A percentile compares a stretch with the other conserved stretches of the same genome.
Evolutionary conservation across 495 filamentous ascomycete species (phyloP).

Genomic region (Podospora appendiculata): DNA sequence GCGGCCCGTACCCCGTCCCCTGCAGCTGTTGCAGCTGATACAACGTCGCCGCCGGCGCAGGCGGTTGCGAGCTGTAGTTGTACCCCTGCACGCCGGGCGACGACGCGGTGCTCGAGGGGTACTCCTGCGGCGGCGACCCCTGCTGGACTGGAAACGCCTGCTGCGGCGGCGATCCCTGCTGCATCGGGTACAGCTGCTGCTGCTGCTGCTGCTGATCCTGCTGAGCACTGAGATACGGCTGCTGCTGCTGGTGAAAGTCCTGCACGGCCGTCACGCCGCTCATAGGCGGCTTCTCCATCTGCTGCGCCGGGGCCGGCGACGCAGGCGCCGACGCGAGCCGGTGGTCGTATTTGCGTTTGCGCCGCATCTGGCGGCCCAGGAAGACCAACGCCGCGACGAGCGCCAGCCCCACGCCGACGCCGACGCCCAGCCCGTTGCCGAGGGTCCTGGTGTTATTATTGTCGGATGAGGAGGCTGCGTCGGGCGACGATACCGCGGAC

Average conservation of each 20-base stretch:
- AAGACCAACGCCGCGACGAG: not conserved
- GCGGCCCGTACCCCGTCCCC: not conserved
- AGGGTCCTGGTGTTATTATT: not conserved
- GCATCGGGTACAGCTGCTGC: not conserved
- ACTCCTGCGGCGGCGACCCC: not conserved
- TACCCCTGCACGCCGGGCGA: not conserved
- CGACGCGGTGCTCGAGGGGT: not conserved
- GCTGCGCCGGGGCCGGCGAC: not conserved
- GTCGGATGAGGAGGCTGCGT: not conserved
- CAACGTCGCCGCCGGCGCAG: not conserved
- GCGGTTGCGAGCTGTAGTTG: not conserved
- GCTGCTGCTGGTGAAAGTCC: not conserved
- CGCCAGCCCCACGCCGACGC: not conserved
- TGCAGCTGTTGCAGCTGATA: conserved; percentile 1
- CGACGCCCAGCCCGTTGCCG: not conserved
- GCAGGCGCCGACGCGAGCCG: not conserved
- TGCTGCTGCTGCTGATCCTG: not conserved
- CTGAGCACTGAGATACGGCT: not conserved
- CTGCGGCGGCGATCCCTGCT: not conserved
- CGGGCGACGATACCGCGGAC: not conserved
- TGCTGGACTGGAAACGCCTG: not conserved
- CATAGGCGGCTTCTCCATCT: not conserved
- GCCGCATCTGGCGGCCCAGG: not conserved
- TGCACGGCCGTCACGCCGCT: not conserved
- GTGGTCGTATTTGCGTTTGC: not conserved